Evolutionary conservation across 805 yeast species (phyloP).

Genomic region (Metschnikowia gelsemii): DNA sequence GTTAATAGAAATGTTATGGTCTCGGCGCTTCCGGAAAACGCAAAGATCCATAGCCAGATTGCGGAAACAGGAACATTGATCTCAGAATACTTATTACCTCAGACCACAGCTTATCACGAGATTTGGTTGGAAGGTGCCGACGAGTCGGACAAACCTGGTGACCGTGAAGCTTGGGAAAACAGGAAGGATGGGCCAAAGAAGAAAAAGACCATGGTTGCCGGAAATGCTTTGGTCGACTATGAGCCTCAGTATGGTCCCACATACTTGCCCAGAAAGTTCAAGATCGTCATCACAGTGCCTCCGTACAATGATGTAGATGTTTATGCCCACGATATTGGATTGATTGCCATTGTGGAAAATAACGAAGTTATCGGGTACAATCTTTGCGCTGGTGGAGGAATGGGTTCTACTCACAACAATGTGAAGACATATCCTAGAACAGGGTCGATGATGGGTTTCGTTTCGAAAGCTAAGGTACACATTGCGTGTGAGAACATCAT

Average conservation of each 20-base stretch:
- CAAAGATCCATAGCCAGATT: constrained; percentile 76
- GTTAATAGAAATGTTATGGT: constrained; percentile 95
- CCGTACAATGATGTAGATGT: constrained; percentile 97
- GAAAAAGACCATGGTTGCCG: constrained; percentile 81
- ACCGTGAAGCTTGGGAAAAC: constrained; percentile 59
- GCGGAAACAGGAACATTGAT: constrained; percentile 59
- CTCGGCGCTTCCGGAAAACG: constrained; percentile 84
- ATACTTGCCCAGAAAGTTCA: constrained; percentile 93
- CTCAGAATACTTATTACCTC: constrained; percentile 82
- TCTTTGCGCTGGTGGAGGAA: constrained; percentile 94
- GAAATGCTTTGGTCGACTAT: constrained; percentile 73
- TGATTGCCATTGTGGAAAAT: constrained; percentile 78
- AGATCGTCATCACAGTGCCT: constrained; percentile 91
- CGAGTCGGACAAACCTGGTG: constrained; percentile 64
- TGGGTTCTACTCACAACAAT: constrained; percentile 98
- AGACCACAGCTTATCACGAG: constrained; percentile 94
- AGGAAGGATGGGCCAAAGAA: constrained; percentile 76
- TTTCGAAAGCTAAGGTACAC: constrained; percentile 63
- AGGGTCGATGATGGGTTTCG: constrained; percentile 83
- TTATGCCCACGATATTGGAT: constrained; percentile 91
- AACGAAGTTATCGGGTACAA: constrained; percentile 75
- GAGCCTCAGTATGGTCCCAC: constrained; percentile 89
- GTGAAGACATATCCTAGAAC: constrained; percentile 95
- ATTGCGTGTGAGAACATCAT: constrained; percentile 86
- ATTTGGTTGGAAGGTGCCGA: constrained; percentile 92